Evolutionary conservation across 148 eudicot genomes (phyloP), one percentile per base, ranked within the genome.

Genomic region (Nyssa sinensis): DNA sequence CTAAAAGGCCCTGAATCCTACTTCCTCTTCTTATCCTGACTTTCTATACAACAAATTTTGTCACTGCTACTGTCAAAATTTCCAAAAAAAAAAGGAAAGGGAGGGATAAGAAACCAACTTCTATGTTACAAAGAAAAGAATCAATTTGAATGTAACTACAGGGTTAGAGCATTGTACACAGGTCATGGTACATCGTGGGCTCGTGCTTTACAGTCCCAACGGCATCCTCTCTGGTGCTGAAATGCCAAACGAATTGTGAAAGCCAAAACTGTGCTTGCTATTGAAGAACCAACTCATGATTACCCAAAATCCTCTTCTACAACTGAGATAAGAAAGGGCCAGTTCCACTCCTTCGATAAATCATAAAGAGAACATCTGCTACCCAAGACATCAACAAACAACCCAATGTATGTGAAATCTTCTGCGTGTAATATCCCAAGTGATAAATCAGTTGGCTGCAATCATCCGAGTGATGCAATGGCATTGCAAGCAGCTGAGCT

Each of bases 71-170:
- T 74, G 62, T 64, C 68, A 73, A 77, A 72, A 77, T 74, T 39
- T 64, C 59, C 63, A 64, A 37, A 77, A 62, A n/a, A n/a, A n/a
- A n/a, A n/a, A n/a, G n/a, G n/a, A n/a, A n/a, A n/a, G n/a, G 29
- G 49, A n/a, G 1, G 12, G 44, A 58, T 13, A 60, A 14, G 23
- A 14, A 34, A 74, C 64, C 51, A 57, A 5, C 30, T n/a, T 17
- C 69, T 80, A 83, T 64, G 78, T 66, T 81, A 78, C 81, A 79
- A 69, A 49, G 30, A 67, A 75, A 79, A 78, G 77, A 83, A 80
- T 78, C 76, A 67, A 55, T 69, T 27, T 57, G 27, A 81, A 64
- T 76, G 34, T 67, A 55, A 24, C 7, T 74, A 82, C 75, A 74
- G 30, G 67, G 73, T 69, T 70, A 77, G 71, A 70, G 53, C 63